Conservation (phyloP, 441 rosid genomes). For the Corymbia calophylla region DNA sequence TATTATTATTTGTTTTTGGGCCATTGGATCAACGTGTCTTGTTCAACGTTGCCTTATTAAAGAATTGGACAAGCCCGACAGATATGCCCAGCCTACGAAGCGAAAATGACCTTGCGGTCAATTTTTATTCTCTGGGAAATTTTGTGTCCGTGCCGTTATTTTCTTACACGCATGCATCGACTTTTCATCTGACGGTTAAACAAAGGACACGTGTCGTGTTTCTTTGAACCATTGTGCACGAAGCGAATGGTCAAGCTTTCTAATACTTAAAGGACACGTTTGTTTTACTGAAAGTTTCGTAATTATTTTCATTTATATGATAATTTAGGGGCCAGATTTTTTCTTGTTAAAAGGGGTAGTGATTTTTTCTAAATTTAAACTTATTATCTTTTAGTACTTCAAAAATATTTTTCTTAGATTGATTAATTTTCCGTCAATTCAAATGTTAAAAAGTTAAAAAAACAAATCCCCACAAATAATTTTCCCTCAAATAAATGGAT, state of each 20-base stretch:
- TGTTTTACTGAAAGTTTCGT: no score
- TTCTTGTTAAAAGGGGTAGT: not conserved
- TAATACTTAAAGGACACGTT: no score
- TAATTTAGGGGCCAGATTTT: accelerated
- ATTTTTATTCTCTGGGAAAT: not conserved
- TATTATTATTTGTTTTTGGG: not conserved
- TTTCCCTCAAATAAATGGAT: not conserved
- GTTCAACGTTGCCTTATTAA: not conserved
- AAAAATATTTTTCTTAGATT: not conserved
- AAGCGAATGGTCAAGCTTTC: no score
- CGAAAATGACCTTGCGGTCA: not conserved
- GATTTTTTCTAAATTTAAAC: accelerated
- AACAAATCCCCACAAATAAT: accelerated
- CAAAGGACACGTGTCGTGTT: not conserved
- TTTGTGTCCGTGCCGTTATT: not conserved
- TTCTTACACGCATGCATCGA: accelerated
- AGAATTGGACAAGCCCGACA: not conserved
- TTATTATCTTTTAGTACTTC: not conserved
- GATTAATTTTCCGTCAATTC: accelerated
- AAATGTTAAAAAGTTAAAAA: not conserved
- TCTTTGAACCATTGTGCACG: no score
- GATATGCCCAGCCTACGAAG: accelerated
- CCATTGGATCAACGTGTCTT: accelerated
- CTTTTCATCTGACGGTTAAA: not conserved
- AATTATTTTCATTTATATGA: not conserved